A percentile compares a stretch with the other conserved stretches of the same genome.
Evolutionary conservation across 2,329 filamentous ascomycete species (phyloP).

Genomic region (Beauveria asiatica): DNA sequence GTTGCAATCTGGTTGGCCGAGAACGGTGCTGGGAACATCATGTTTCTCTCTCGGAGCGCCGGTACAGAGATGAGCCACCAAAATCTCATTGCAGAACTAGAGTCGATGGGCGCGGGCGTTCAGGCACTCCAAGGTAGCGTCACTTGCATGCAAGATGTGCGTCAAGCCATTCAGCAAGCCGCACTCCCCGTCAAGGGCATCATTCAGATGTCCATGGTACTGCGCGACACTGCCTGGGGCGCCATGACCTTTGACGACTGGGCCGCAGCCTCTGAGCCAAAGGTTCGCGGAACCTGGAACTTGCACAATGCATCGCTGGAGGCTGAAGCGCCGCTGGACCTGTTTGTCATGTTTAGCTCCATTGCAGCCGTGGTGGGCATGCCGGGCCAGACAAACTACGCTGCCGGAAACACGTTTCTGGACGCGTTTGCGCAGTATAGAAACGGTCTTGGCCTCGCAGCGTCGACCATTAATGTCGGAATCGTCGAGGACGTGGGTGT

Average conservation of each 20-base stretch:
- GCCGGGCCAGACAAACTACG: constrained; percentile 31
- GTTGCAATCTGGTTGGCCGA: constrained; percentile 37
- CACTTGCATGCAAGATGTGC: background rate
- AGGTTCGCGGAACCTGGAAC: constrained; percentile 28
- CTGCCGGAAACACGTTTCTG: constrained; percentile 32
- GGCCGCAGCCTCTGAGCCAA: constrained; percentile 19
- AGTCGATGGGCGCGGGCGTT: background rate
- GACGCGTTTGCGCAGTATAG: constrained; percentile 30
- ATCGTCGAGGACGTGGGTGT: constrained; percentile 28
- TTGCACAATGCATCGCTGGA: constrained; percentile 20
- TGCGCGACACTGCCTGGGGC: background rate
- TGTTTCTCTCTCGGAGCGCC: constrained; percentile 24
- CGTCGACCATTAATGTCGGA: constrained; percentile 25
- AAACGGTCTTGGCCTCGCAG: constrained; percentile 9
- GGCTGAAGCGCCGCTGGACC: background rate
- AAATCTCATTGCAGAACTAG: background rate
- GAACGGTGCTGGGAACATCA: constrained; percentile 35
- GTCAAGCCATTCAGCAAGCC: constrained; percentile 13
- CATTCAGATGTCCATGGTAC: too few species aligned
- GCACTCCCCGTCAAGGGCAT: constrained; percentile 13
- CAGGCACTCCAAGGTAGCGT: background rate
- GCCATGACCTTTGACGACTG: constrained; percentile 28
- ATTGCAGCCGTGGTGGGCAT: constrained; percentile 24
- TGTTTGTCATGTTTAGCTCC: constrained; percentile 22
- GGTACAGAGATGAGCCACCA: background rate